Evolutionary conservation across 1,139 yeast species (phyloP).

Genomic region (Petasospora fabianii): DNA sequence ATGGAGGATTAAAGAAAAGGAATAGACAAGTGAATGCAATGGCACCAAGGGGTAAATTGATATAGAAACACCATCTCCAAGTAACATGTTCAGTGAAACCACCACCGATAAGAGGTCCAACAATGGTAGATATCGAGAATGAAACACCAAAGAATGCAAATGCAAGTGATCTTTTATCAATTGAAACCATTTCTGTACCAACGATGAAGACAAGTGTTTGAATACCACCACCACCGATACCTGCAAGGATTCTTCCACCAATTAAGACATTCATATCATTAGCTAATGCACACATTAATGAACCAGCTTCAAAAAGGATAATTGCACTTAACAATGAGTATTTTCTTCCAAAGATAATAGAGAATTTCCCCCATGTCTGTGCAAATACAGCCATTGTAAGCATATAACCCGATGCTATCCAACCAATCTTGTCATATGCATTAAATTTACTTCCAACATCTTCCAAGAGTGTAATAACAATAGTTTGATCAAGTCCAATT

Average conservation of each 20-base stretch:
- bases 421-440: conserved; percentile 51
- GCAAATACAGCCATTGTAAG: conserved; percentile 53
- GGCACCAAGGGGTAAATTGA: conserved; percentile 69
- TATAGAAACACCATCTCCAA: conserved; percentile 81
- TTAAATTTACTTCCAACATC: conserved; percentile 51
- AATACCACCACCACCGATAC: conserved; percentile 71
- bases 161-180: conserved; percentile 50
- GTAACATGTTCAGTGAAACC: conserved; percentile 57
- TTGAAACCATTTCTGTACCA: conserved; percentile 57
- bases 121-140: conserved; percentile 52
- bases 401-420: conserved; percentile 59
- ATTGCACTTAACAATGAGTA: conserved; percentile 46
- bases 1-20: conserved; percentile 55
- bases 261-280: conserved; percentile 55
- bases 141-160: conserved; percentile 48
- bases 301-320: conserved; percentile 60
- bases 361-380: conserved; percentile 57
- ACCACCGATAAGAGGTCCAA: conserved; percentile 70
- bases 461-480: conserved; percentile 54
- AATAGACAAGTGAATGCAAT: conserved; percentile 44
- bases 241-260: conserved; percentile 67
- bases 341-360: conserved; percentile 61
- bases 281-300: conserved; percentile 56
- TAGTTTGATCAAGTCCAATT: conserved; percentile 65
- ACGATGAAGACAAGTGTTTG: conserved; percentile 56